Evolutionary conservation across 2,329 filamentous ascomycete genomes (phyloP), one percentile per base, ranked within the genome.

Genomic region (Ambrosiella cleistominuta): DNA sequence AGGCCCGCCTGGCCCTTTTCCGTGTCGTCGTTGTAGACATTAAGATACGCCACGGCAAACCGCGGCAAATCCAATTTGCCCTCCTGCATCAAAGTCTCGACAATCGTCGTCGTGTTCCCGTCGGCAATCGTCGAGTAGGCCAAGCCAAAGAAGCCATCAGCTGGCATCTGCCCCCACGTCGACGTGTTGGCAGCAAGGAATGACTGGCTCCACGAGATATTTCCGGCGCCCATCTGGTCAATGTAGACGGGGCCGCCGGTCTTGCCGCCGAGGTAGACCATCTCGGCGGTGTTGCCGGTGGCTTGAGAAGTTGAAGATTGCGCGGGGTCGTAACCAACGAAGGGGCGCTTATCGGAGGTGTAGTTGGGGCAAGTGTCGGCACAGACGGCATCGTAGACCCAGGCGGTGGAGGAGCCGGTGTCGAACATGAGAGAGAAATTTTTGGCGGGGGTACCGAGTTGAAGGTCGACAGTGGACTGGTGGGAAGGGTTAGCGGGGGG

Each of bases 61-160:
- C 65, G 62, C 8, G 67, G 65, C 44, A 64, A 39, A 60, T 69
- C 68, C n/a, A 70, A 62, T 27, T 64, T 36, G 57, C 63, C 63
- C 1, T 65, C 56, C 38, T 61, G 56, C 62, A 71, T 64, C 40
- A 71, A 60, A 5, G 66, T 65, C 61, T 70, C 68, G 11, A 68
- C 64, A 11, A 70, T 15, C 0, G 69, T 68, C 2, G 62, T 62
- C 0, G 68, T 64, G 40, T 62, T 62, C 12, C 63, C 65, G 3
- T 66, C 67, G 7, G 64, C 52, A 50, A 70, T 70, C 19, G 64
- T 65, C 13, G 62, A 60, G 37, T 70, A 71, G 1, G 64, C 65
- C 2, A 70, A 62, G 0, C 69, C 69, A 38, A 71, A 57, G 61
- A 71, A 70, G 19, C 69, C 69, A 50, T 69, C 66, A 3, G 64